A percentile compares a stretch with the other conserved stretches of the same genome.
Conservation (phyloP, 192 early-diverging fungal genomes). For the Backusella morwellensis region DNA sequence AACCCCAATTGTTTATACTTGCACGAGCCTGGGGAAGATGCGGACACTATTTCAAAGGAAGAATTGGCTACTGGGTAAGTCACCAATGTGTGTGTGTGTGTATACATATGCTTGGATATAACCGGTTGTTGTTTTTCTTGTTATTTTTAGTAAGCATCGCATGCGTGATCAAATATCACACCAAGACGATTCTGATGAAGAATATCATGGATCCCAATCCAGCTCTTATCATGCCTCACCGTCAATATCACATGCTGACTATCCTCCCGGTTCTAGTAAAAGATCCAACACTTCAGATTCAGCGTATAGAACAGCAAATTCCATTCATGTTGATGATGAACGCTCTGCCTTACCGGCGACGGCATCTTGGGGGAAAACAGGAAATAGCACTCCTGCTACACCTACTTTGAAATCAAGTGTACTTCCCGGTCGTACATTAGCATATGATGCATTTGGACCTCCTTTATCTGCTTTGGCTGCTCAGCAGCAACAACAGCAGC, state of each 20-base stretch:
- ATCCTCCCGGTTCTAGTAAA: slow-evolving; percentile 13
- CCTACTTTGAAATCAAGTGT: slow-evolving; percentile 21
- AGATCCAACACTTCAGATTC: not conserved
- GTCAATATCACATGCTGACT: slow-evolving; percentile 9
- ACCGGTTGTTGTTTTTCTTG: not conserved
- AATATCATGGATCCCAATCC: not conserved
- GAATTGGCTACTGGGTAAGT: slow-evolving; percentile 71
- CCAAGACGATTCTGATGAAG: slow-evolving; percentile 15
- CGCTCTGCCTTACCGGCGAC: slow-evolving; percentile 56
- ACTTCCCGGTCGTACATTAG: slow-evolving; percentile 33
- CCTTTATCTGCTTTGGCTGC: slow-evolving; percentile 34
- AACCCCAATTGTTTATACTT: slow-evolving; percentile 94
- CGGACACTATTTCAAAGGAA: slow-evolving; percentile 90
- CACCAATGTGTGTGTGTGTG: not conserved
- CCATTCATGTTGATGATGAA: slow-evolving; percentile 16
- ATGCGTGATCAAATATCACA: slow-evolving; percentile 40
- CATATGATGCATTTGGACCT: slow-evolving; percentile 40
- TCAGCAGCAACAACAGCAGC: slow-evolving; percentile 23
- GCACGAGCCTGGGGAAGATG: slow-evolving; percentile 92
- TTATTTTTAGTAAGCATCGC: slow-evolving; percentile 41
- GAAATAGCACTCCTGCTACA: slow-evolving; percentile 29
- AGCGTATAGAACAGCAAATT: not conserved
- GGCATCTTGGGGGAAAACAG: slow-evolving; percentile 56
- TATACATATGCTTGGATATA: not conserved
- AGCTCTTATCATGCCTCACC: not conserved